phyloP scores from a whole-genome alignment of 2,329 filamentous ascomycete genomes.

The Paecilomyces formosus region DNA sequence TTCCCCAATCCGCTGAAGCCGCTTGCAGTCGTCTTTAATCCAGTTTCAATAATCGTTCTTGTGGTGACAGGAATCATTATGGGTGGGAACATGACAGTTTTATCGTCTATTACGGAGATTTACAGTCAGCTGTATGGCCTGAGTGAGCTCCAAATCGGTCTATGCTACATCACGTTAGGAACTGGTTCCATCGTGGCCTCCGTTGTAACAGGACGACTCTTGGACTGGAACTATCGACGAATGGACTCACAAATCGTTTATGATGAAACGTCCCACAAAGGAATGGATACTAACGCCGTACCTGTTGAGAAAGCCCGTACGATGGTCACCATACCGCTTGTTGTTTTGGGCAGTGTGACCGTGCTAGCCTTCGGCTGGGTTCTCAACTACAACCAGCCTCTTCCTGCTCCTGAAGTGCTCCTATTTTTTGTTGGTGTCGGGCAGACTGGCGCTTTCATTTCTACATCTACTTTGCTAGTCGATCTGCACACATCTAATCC shows the following conservation, averaged over 20 bases:
- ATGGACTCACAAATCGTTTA: constrained; percentile 45
- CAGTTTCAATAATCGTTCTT: too few species aligned
- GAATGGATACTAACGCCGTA: constrained; percentile 37
- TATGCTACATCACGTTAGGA: constrained; percentile 24
- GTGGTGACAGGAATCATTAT: too few species aligned
- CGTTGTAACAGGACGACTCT: constrained; percentile 14
- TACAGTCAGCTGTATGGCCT: constrained; percentile 30
- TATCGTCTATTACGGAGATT: constrained; percentile 4
- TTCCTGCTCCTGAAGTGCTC: constrained; percentile 6
- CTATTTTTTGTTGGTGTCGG: constrained; percentile 16
- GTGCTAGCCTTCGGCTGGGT: too few species aligned
- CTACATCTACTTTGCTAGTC: constrained; percentile 25
- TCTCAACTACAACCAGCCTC: too few species aligned
- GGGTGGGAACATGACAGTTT: constrained; percentile 29
- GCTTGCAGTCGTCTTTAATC: too few species aligned
- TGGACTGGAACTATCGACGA: constrained; percentile 68
- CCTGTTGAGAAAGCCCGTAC: constrained; percentile 34
- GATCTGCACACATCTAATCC: constrained; percentile 30
- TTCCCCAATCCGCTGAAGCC: too few species aligned
- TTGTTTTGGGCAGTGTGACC: too few species aligned
- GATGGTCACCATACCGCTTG: too few species aligned
- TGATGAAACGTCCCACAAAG: constrained; percentile 53
- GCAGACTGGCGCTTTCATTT: too few species aligned
- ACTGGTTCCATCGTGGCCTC: constrained; percentile 18
- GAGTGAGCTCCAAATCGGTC: constrained; percentile 34